A percentile compares a stretch with the other conserved stretches of the same genome.
Evolutionary conservation across 345 rosid species (phyloP).

Genomic region (Physaria fendleri): DNA sequence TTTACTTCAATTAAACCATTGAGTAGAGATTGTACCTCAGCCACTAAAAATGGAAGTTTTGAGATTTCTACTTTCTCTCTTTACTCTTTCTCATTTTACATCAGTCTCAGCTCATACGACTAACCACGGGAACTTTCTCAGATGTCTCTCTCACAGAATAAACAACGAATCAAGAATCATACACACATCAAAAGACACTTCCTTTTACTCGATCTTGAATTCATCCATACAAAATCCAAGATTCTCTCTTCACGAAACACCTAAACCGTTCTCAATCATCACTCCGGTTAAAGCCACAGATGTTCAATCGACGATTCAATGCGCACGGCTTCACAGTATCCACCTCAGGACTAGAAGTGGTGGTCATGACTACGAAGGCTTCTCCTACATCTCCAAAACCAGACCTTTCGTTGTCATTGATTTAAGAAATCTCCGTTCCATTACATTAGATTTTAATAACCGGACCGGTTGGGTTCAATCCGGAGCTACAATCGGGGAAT

Average conservation of each 20-base stretch:
- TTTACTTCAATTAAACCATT: no score
- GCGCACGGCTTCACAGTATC: slow-evolving; percentile 26
- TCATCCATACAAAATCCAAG: slow-evolving; percentile 20
- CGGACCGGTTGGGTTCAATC: slow-evolving; percentile 53
- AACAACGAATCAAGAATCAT: slow-evolving; percentile 17
- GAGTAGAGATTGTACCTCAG: no score
- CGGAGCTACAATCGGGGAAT: slow-evolving; percentile 46
- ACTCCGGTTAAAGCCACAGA: slow-evolving; percentile 34
- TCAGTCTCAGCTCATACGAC: background rate
- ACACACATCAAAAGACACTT: slow-evolving; percentile 14
- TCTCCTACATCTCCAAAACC: slow-evolving; percentile 35
- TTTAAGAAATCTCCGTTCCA: slow-evolving; percentile 34
- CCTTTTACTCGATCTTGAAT: slow-evolving; percentile 15
- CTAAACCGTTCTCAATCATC: slow-evolving; percentile 30
- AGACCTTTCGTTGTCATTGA: slow-evolving; percentile 43
- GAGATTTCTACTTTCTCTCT: background rate
- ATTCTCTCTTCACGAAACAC: slow-evolving; percentile 7
- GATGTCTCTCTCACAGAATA: slow-evolving; percentile 11
- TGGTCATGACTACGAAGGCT: slow-evolving; percentile 48
- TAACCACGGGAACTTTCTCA: slow-evolving; percentile 12
- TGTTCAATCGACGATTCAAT: slow-evolving; percentile 33
- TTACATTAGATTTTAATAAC: slow-evolving; percentile 28
- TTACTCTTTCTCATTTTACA: background rate
- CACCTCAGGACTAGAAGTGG: slow-evolving; percentile 40
- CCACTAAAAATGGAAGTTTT: background rate